These are phyloP conservation scores for Bolboschoenoplectus hybrid DNA, from an alignment of 202 grass and related monocot species.

Conservation along the genomic window DNA sequence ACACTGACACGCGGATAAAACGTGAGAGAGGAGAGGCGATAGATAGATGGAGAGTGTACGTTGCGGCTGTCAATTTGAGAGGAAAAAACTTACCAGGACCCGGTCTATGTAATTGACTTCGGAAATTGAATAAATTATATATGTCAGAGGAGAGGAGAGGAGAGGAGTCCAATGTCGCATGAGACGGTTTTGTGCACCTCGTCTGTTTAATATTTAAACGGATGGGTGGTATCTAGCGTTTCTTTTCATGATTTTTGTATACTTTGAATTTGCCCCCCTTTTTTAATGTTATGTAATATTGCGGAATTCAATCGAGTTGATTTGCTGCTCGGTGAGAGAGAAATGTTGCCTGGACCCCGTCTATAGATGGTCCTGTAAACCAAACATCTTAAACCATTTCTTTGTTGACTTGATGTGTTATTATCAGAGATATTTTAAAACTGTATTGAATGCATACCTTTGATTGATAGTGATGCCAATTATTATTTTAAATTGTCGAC, in stretches of 20 bases:
- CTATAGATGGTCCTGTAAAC: not conserved
- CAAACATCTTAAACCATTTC: not conserved
- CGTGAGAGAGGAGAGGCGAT: not conserved
- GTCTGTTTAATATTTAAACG: not conserved
- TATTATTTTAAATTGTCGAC: not conserved
- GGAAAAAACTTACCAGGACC: not conserved
- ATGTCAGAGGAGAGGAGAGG: too few species aligned
- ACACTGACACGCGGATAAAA: slow-evolving; percentile 40
- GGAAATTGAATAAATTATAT: not conserved
- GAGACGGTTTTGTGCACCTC: slow-evolving; percentile 16
- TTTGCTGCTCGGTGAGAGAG: not conserved
- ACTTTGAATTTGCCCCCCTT: not conserved
- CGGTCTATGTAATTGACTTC: slow-evolving; percentile 25
- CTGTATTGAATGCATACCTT: not conserved
- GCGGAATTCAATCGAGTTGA: slow-evolving; percentile 27
- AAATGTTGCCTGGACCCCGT: slow-evolving; percentile 5
- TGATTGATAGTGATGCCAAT: not conserved
- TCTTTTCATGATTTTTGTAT: slow-evolving; percentile 36
- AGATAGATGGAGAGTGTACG: slow-evolving; percentile 26
- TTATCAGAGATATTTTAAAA: not conserved
- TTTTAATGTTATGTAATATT: slow-evolving; percentile 26
- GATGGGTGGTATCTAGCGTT: slow-evolving; percentile 32
- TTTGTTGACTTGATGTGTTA: slow-evolving; percentile 5
- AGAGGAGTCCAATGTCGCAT: not conserved
- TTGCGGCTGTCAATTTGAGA: slow-evolving; percentile 38